Evolutionary conservation across 352 stramenopile species (phyloP).

Genomic region (Pythium phragmiticola): DNA sequence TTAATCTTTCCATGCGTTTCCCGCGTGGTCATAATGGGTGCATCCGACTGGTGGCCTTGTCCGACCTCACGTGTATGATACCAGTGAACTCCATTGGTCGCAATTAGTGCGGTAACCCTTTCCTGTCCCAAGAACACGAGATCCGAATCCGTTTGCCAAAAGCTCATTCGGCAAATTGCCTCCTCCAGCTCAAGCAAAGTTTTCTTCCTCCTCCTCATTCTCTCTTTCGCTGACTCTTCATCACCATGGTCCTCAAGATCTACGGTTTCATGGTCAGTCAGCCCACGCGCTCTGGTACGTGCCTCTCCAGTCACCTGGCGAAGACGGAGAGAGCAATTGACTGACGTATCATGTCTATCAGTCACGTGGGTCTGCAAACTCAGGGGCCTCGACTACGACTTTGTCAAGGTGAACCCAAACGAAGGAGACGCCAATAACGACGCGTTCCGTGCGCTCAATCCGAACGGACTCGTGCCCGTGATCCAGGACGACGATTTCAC

Average conservation of each 20-base stretch:
- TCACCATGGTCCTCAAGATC: too few species aligned
- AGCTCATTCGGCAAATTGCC: too few species aligned
- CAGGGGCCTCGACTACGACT: constrained; percentile 40
- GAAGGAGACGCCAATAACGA: constrained; percentile 9
- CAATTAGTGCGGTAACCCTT: too few species aligned
- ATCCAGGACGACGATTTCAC: constrained; percentile 51
- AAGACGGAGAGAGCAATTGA: neutral
- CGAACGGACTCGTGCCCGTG: constrained; percentile 46
- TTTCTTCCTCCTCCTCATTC: too few species aligned
- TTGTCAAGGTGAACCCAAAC: constrained; percentile 30
- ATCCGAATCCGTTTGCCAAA: too few species aligned
- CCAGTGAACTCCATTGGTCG: too few species aligned
- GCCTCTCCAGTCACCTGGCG: neutral
- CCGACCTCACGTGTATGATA: too few species aligned
- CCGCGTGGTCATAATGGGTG: neutral
- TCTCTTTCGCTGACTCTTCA: too few species aligned
- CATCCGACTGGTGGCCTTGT: too few species aligned
- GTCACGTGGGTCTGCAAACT: constrained; percentile 39
- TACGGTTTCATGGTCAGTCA: constrained; percentile 16
- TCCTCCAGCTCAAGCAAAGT: too few species aligned
- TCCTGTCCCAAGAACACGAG: too few species aligned
- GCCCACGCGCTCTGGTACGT: constrained; percentile 14
- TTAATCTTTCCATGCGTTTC: too few species aligned
- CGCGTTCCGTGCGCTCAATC: constrained; percentile 48
- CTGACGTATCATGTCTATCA: constrained; percentile 7